phyloP scores from a whole-genome alignment of 1,139 yeast genomes.

The Protomyces inundatus region DNA sequence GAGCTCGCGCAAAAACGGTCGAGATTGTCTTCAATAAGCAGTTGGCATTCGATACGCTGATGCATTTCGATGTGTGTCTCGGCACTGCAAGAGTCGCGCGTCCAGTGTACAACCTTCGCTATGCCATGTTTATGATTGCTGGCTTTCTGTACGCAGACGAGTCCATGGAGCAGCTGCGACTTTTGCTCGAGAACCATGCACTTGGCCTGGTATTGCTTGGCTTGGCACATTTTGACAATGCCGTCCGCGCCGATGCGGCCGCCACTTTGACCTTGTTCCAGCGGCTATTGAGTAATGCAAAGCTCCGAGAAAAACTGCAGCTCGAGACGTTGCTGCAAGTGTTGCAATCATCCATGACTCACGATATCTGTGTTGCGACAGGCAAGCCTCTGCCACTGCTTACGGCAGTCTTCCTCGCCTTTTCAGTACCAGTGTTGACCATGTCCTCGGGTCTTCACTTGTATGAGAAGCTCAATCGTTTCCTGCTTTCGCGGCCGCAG shows the following conservation, averaged over 20 bases:
- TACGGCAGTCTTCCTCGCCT: conserved; percentile 26
- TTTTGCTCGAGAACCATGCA: conserved; percentile 20
- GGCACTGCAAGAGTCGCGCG: neutral
- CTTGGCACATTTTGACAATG: conserved; percentile 20
- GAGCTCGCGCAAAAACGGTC: neutral
- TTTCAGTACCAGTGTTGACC: conserved; percentile 12
- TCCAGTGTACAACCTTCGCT: conserved; percentile 30
- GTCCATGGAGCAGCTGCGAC: conserved; percentile 11
- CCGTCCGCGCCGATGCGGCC: conserved; percentile 10
- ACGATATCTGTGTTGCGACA: neutral
- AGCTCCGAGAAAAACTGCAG: conserved; percentile 25
- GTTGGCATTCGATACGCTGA: neutral
- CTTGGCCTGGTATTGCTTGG: conserved; percentile 25
- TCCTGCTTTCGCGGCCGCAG: conserved; percentile 27
- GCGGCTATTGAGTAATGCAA: neutral
- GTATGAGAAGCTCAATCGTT: conserved; percentile 28
- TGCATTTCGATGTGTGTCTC: neutral
- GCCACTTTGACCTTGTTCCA: conserved; percentile 16
- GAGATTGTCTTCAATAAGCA: conserved; percentile 1
- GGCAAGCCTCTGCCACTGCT: conserved; percentile 11
- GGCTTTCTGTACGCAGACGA: conserved; percentile 17
- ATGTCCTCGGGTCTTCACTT: conserved; percentile 26
- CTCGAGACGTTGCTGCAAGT: conserved; percentile 21
- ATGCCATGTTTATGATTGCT: conserved; percentile 29
- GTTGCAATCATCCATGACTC: conserved; percentile 1